Evolutionary conservation across 163 green algal species (phyloP).

Genomic region (Trebouxia gelatinosa): DNA sequence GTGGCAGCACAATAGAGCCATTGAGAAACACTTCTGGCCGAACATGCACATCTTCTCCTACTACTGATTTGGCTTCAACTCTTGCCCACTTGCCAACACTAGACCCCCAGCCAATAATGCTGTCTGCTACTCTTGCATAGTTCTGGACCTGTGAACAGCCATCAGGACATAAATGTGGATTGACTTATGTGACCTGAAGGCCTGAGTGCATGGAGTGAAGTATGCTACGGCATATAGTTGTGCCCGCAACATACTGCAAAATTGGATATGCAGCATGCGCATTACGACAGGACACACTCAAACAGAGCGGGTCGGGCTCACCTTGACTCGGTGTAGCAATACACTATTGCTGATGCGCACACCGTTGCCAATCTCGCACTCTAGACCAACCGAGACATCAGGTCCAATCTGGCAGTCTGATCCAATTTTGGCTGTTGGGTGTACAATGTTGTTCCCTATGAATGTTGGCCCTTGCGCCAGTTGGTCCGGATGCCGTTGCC

Average conservation of each 20-base stretch:
- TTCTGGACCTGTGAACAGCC: slow-evolving; percentile 70
- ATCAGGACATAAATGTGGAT: not conserved
- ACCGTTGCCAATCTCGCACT: slow-evolving; percentile 85
- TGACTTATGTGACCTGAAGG: not conserved
- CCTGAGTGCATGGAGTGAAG: not conserved
- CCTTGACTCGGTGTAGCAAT: slow-evolving; percentile 82
- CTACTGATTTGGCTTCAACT: slow-evolving; percentile 92
- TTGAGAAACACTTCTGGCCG: slow-evolving; percentile 93
- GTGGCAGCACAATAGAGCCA: slow-evolving; percentile 92
- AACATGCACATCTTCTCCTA: slow-evolving; percentile 93
- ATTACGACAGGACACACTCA: not conserved
- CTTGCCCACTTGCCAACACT: slow-evolving; percentile 77
- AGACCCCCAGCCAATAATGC: slow-evolving; percentile 84
- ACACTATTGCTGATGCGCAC: slow-evolving; percentile 90
- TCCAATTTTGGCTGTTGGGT: slow-evolving; percentile 73
- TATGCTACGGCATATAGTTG: too few relatives aligned
- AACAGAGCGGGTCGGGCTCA: too few relatives aligned
- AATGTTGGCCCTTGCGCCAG: slow-evolving; percentile 69
- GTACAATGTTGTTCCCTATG: slow-evolving; percentile 89
- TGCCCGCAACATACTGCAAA: too few relatives aligned
- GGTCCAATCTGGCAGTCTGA: slow-evolving; percentile 72
- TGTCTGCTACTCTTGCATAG: slow-evolving; percentile 74
- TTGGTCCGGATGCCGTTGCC: slow-evolving; percentile 48
- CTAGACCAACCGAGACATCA: slow-evolving; percentile 76
- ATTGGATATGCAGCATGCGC: too few relatives aligned